Evolutionary conservation across 129 eudicot genomes (phyloP).

Genomic region (Lactuca saligna): DNA sequence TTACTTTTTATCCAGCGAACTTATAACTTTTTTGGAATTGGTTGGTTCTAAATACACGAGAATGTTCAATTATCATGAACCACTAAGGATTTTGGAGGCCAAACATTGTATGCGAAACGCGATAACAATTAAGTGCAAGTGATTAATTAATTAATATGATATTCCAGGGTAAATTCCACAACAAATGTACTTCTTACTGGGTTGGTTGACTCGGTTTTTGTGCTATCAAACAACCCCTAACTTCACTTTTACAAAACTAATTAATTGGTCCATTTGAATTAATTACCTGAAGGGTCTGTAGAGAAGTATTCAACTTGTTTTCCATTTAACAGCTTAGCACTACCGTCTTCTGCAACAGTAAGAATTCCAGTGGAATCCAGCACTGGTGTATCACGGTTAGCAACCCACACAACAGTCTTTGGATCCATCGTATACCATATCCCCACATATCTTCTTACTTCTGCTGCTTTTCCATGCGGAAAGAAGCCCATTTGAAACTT

Average conservation of each 20-base stretch:
- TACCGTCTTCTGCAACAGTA: conserved; percentile 32
- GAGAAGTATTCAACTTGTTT: neutral
- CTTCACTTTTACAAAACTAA: too few species aligned
- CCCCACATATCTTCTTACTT: conserved; percentile 33
- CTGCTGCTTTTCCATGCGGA: too few species aligned
- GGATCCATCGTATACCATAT: conserved; percentile 40
- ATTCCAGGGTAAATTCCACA: neutral
- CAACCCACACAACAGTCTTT: conserved; percentile 54
- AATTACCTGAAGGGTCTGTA: neutral
- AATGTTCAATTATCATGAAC: neutral
- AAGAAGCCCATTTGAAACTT: too few species aligned
- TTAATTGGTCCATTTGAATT: neutral
- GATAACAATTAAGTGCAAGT: neutral
- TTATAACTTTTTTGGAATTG: neutral
- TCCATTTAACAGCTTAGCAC: conserved; percentile 14
- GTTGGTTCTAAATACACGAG: neutral
- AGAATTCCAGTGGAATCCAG: conserved; percentile 18
- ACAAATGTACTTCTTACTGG: too few species aligned
- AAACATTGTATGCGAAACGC: neutral
- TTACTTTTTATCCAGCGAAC: neutral
- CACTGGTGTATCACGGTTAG: conserved; percentile 43
- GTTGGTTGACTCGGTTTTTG: too few species aligned
- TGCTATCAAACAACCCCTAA: too few species aligned
- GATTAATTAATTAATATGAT: neutral
- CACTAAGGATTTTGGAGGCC: neutral